A percentile compares a stretch with the other conserved stretches of the same genome.
Evolutionary conservation across 805 yeast genomes (phyloP).

Genomic region (Naumovozyma baii): DNA sequence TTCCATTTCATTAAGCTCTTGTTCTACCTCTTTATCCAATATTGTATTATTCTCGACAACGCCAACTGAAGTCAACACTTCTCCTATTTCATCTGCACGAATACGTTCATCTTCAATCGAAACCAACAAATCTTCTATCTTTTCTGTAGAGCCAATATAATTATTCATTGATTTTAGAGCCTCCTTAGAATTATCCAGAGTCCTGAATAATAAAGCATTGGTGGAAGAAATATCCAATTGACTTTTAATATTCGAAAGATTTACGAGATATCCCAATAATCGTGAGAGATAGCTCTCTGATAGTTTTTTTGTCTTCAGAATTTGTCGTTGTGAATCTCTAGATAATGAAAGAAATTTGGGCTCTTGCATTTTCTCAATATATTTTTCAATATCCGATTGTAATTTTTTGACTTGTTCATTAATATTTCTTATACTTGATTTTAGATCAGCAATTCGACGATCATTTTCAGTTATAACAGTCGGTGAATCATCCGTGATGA

Average conservation of each 20-base stretch:
- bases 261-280: conserved; percentile 28
- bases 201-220: conserved; percentile 32
- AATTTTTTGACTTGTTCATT: conserved; percentile 15
- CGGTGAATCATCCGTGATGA: conserved; percentile 9
- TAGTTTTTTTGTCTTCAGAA: conserved; percentile 30
- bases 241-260: conserved; percentile 31
- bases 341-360: conserved; percentile 18
- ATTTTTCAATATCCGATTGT: conserved; percentile 14
- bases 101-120: conserved; percentile 32
- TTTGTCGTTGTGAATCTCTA: conserved; percentile 24
- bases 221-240: conserved; percentile 38
- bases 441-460: conserved; percentile 27
- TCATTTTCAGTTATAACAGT: conserved; percentile 29
- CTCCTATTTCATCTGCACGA: conserved; percentile 33
- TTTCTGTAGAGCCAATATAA: conserved; percentile 36
- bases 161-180: conserved; percentile 33
- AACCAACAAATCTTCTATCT: conserved; percentile 34
- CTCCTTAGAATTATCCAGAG: conserved; percentile 31
- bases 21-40: conserved; percentile 31
- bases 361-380: conserved; percentile 12
- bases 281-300: conserved; percentile 29
- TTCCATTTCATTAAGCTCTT: conserved; percentile 14
- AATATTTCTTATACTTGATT: conserved; percentile 16
- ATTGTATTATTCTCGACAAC: conserved; percentile 27
- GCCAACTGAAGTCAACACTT: conserved; percentile 15